Conservation (phyloP, 2,329 filamentous ascomycete species). For the Pseudogymnoascus sp. region DNA sequence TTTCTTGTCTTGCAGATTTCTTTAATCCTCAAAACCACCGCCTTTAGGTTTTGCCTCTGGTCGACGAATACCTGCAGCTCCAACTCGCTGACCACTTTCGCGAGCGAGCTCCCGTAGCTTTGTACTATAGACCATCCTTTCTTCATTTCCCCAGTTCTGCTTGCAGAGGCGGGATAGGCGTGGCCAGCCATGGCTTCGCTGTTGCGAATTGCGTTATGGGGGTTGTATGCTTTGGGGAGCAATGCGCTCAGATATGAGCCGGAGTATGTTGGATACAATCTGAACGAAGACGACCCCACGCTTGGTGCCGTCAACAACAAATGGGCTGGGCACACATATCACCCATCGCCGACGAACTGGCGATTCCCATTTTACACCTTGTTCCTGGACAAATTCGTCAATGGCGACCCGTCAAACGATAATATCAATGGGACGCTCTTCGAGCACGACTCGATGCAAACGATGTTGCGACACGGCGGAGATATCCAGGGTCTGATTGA, state of each 20-base stretch:
- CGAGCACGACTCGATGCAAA: constrained; percentile 51
- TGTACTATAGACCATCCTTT: background rate
- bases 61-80: background rate
- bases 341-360: constrained; percentile 51
- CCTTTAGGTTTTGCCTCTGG: background rate
- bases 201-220: background rate
- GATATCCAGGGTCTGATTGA: constrained; percentile 49
- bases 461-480: constrained; percentile 54
- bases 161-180: background rate
- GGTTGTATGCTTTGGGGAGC: background rate
- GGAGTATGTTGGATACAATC: constrained; percentile 41
- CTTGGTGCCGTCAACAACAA: constrained; percentile 31
- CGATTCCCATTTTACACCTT: constrained; percentile 57
- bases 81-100: background rate
- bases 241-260: constrained; percentile 11
- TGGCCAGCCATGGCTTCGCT: constrained; percentile 7
- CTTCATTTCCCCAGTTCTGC: background rate
- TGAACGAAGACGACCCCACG: constrained; percentile 37
- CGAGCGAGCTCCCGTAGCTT: background rate
- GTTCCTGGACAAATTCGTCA: constrained; percentile 55
- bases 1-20: constrained; percentile 6
- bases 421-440: constrained; percentile 51
- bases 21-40: background rate
- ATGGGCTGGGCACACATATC: constrained; percentile 43
- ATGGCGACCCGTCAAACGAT: constrained; percentile 56